These are phyloP conservation scores for Mycena alexandri DNA, from an alignment of 768 basidiomycete species.

Conservation along the genomic window DNA sequence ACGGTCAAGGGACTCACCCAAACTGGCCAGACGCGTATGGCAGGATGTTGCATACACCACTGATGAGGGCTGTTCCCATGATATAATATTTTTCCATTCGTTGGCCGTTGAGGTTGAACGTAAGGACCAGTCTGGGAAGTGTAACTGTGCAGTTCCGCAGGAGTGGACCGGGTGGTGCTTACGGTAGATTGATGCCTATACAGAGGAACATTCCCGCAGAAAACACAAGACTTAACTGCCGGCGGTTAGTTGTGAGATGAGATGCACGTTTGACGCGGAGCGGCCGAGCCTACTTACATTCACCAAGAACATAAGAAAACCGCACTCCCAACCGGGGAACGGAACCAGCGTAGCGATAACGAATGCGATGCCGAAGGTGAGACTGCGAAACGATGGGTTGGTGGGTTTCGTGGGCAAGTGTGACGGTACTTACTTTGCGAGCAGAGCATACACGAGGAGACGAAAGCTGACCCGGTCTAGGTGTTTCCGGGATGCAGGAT, in stretches of 20 bases:
- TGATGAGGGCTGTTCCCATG: neutral
- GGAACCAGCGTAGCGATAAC: neutral
- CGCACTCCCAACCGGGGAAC: slow-evolving; percentile 8
- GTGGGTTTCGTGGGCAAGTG: neutral
- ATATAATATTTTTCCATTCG: slow-evolving; percentile 24
- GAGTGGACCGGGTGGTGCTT: neutral
- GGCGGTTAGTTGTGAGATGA: neutral
- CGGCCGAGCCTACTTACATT: neutral
- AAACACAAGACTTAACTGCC: slow-evolving; percentile 16
- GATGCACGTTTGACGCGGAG: neutral
- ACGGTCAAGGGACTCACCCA: neutral
- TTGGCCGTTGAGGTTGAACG: slow-evolving; percentile 8
- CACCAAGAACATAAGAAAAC: neutral
- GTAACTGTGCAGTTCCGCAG: neutral
- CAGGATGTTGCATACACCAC: slow-evolving; percentile 3
- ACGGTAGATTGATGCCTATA: slow-evolving; percentile 24
- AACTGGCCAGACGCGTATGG: slow-evolving; percentile 17
- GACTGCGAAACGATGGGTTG: neutral
- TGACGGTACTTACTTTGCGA: slow-evolving; percentile 21
- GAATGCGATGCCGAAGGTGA: slow-evolving; percentile 14
- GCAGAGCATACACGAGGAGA: slow-evolving; percentile 23
- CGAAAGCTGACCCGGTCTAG: slow-evolving; percentile 31
- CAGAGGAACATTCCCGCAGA: slow-evolving; percentile 24
- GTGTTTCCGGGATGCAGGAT: slow-evolving; percentile 16
- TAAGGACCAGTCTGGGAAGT: slow-evolving; percentile 13